Conservation (phyloP, 116 monocot species). For the Papilionanthe hybrid region DNA sequence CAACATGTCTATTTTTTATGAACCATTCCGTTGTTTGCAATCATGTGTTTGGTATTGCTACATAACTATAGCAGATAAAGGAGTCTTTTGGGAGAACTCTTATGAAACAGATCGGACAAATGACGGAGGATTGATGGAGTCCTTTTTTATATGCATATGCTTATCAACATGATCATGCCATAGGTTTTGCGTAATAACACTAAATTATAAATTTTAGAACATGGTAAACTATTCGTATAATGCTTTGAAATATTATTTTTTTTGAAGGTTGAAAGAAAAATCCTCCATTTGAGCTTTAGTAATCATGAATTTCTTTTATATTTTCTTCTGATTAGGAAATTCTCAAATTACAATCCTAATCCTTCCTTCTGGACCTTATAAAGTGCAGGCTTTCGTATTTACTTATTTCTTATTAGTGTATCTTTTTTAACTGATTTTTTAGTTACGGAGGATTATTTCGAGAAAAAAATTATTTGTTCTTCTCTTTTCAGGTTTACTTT, state of each 20-base stretch:
- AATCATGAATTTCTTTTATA: not conserved
- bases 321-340: not conserved
- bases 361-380: not conserved
- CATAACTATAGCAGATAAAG: not conserved
- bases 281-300: not conserved
- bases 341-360: not conserved
- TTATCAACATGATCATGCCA: not conserved
- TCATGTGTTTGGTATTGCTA: not conserved
- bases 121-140: not conserved
- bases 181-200: not conserved
- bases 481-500: constrained; percentile 68
- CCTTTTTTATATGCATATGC: not conserved
- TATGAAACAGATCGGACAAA: not conserved
- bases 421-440: not conserved
- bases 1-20: not conserved
- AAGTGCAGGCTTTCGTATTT: not conserved
- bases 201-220: not conserved
- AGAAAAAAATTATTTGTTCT: constrained; percentile 4
- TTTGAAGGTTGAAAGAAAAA: not conserved
- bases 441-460: not conserved
- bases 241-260: not conserved
- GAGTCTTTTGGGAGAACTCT: not conserved
- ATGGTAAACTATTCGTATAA: not conserved
- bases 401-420: not conserved
- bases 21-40: not conserved